Percentiles rank a stretch among this genome's conserved stretches.
phyloP scores from a whole-genome alignment of 2,329 filamentous ascomycete genomes.

The Drechslerella stenobrocha region DNA sequence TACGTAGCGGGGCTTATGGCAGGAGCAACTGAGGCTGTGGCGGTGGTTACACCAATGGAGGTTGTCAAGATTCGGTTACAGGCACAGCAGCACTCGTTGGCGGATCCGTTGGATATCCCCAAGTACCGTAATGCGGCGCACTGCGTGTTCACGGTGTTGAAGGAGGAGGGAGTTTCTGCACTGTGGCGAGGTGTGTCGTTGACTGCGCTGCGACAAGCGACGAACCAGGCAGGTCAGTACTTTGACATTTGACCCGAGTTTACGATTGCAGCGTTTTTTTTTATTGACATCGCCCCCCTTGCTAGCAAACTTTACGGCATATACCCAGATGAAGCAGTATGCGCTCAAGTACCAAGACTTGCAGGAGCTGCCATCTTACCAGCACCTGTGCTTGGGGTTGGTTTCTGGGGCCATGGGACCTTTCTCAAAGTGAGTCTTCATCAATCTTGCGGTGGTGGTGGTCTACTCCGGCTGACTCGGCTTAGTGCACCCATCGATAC shows the following conservation, averaged over 20 bases:
- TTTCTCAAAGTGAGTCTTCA: constrained; percentile 65
- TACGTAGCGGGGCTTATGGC: constrained; percentile 77
- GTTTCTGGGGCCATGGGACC: constrained; percentile 94
- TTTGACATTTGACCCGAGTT: not conserved
- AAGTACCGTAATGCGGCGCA: constrained; percentile 64
- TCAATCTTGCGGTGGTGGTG: not conserved
- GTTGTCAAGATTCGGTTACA: constrained; percentile 98
- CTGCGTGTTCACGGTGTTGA: constrained; percentile 80
- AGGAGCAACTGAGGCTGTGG: constrained; percentile 93
- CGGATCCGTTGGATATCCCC: constrained; percentile 90
- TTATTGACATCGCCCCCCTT: too few species aligned
- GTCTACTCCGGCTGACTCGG: not conserved
- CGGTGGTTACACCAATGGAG: constrained; percentile 97
- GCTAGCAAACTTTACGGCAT: constrained; percentile 86
- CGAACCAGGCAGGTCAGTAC: constrained; percentile 75
- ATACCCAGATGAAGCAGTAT: constrained; percentile 84
- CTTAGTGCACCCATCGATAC: constrained; percentile 89
- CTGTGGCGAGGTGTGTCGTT: constrained; percentile 92
- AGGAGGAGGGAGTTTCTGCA: constrained; percentile 84
- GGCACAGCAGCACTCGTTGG: constrained; percentile 96
- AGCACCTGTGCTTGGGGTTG: constrained; percentile 87
- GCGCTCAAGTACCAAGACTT: constrained; percentile 71
- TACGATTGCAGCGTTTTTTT: not conserved
- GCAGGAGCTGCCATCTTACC: constrained; percentile 74
- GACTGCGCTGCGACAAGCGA: constrained; percentile 89